Evolutionary conservation across 768 basidiomycete species (phyloP).

Genomic region (Pisolithus microcarpus): DNA sequence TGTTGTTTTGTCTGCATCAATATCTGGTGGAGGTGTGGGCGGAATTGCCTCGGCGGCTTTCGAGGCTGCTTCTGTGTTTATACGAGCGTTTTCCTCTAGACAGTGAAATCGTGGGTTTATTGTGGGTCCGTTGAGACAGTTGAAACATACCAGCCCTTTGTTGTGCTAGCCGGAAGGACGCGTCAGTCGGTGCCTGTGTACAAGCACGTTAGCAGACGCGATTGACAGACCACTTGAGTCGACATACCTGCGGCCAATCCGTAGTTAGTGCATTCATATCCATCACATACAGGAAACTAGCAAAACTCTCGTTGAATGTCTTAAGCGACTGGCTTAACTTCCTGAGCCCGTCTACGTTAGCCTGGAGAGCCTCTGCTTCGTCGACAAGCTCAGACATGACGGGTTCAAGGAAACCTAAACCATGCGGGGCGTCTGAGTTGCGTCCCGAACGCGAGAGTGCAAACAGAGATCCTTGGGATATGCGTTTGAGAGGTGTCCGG

Average conservation of each 20-base stretch:
- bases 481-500: slow-evolving; percentile 78
- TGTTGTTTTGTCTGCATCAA: slow-evolving; percentile 26
- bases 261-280: slow-evolving; percentile 93
- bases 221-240: background rate
- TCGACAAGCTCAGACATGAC: slow-evolving; percentile 82
- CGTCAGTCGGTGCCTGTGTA: slow-evolving; percentile 50
- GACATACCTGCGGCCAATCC: slow-evolving; percentile 79
- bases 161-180: slow-evolving; percentile 52
- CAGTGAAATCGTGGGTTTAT: background rate
- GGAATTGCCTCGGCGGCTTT: slow-evolving; percentile 28
- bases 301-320: slow-evolving; percentile 89
- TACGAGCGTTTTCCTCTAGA: slow-evolving; percentile 50
- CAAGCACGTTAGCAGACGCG: background rate
- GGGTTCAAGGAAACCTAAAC: slow-evolving; percentile 79
- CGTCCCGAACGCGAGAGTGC: slow-evolving; percentile 68
- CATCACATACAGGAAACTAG: slow-evolving; percentile 86
- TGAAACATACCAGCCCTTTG: slow-evolving; percentile 48
- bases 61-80: slow-evolving; percentile 47
- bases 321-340: slow-evolving; percentile 67
- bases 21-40: slow-evolving; percentile 20
- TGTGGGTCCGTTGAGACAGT: background rate
- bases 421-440: slow-evolving; percentile 70
- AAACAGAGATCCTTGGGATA: slow-evolving; percentile 88
- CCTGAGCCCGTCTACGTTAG: slow-evolving; percentile 67
- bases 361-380: slow-evolving; percentile 74